Conservation (phyloP, 257 asterid species). For the Nicotiana tomentosiformis region DNA sequence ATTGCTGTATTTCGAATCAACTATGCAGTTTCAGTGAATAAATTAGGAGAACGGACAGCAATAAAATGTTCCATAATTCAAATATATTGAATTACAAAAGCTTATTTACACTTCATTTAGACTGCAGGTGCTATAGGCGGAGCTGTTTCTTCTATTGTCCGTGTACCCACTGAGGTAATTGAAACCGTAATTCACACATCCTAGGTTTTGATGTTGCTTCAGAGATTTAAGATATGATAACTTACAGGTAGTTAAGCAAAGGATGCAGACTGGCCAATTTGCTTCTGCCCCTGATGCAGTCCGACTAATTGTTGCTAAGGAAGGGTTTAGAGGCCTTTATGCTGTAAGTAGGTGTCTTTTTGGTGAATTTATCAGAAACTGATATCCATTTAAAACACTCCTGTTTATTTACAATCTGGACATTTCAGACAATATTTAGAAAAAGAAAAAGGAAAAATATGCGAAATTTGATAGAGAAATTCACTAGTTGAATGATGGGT, state of each 20-base stretch:
- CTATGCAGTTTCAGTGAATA: background rate
- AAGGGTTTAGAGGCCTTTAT: conserved; percentile 63
- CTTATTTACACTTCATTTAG: conserved; percentile 27
- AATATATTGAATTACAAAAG: background rate
- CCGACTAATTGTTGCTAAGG: conserved; percentile 50
- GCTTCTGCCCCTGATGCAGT: conserved; percentile 59
- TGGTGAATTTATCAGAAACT: background rate
- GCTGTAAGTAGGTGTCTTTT: conserved; percentile 27
- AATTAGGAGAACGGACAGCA: background rate
- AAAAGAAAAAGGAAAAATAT: too few species aligned
- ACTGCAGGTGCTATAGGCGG: conserved; percentile 74
- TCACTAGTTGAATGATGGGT: background rate
- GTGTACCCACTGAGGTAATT: conserved; percentile 68
- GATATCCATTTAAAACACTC: background rate
- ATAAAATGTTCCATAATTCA: background rate
- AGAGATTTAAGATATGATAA: conserved; percentile 4
- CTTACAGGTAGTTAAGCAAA: conserved; percentile 56
- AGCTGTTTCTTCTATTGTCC: conserved; percentile 60
- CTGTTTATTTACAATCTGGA: too few species aligned
- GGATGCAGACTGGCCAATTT: conserved; percentile 69
- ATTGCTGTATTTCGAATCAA: background rate
- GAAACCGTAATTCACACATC: background rate
- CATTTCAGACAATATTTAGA: too few species aligned
- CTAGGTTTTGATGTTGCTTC: conserved; percentile 1
- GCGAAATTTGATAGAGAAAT: too few species aligned